Base-by-base conservation (phyloP, 352 stramenopile genomes). In the Pythium sp. region DNA sequence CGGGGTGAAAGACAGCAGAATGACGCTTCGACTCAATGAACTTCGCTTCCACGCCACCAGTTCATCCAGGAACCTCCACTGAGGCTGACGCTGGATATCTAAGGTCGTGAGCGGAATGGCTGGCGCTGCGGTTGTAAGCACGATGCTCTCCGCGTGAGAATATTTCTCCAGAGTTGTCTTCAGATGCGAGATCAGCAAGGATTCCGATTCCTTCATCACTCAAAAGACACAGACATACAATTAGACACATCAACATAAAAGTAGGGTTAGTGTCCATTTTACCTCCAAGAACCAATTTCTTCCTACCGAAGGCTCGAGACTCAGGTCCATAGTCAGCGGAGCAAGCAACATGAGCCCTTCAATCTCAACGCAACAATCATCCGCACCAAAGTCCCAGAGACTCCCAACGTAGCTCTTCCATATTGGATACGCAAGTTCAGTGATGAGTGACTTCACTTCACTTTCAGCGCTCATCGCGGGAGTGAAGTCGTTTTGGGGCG, bases 1-100 rank as follows among this genome's bases (percentile, higher is more conserved):
- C 36, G 53, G 28, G 36, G 36, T 12, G 22, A 73, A 79, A 5
- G 78, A 71, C 0, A 77, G 51, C 15, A 86, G 58, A 0, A 71
- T 14, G 7, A 81, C 11, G 20, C 69, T 70, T 7, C 63, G 71
- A 15, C 51, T 67, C 41, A 79, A 18, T 1, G 71, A 58, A 14
- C 46, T 43, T 18, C 79, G 68, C 54, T 75, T 81, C 71, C 76
- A 80, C 11, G 64, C 46, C 30, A 80, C 61, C 26, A 82, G 46
- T 22, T 69, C 57, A 64, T 80, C 59, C 41, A 80, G 12, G 0
- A 75, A 8, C 38, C 30, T 59, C 73, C 71, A 73, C 51, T 43
- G 56, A 51, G 15, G 24, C 30, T n/a, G 18, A 5, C 20, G 43
- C 22, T 51, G 7, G 9, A 4, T 9, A 46, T 28, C 9, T n/a